phyloP scores from a whole-genome alignment of 2,329 filamentous ascomycete species.

The Pseudogymnoascus sp. region DNA sequence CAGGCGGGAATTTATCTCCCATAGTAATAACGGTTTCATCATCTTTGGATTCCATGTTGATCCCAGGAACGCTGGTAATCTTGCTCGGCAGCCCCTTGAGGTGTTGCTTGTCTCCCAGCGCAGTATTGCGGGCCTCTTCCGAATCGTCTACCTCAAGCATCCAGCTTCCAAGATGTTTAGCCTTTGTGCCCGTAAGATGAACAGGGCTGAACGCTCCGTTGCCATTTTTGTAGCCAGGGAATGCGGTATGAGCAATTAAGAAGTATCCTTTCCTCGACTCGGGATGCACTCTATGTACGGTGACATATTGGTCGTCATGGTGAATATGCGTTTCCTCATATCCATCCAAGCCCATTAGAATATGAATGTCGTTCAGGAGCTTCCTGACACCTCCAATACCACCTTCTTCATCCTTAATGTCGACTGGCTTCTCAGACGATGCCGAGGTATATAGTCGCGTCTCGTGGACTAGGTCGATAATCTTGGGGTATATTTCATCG shows the following conservation, averaged over 20 bases:
- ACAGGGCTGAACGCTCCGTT: conserved; percentile 76
- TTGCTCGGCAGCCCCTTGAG: conserved; percentile 79
- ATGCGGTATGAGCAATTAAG: conserved; percentile 91
- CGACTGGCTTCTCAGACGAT: conserved; percentile 58
- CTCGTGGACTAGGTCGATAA: conserved; percentile 91
- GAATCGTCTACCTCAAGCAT: conserved; percentile 80
- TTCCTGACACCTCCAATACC: conserved; percentile 90
- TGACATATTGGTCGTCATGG: conserved; percentile 93
- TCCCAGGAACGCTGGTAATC: conserved; percentile 64
- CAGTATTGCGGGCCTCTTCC: conserved; percentile 57
- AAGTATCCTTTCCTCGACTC: conserved; percentile 90
- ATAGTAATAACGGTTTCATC: conserved; percentile 74
- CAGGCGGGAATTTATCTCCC: conserved; percentile 77
- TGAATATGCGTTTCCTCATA: conserved; percentile 96
- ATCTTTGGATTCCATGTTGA: conserved; percentile 62
- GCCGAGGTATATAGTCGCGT: conserved; percentile 73
- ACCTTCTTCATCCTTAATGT: conserved; percentile 61
- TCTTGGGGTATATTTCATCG: conserved; percentile 87
- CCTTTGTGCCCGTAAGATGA: conserved; percentile 74
- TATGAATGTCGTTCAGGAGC: conserved; percentile 88
- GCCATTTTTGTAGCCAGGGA: conserved; percentile 79
- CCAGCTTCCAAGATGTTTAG: conserved; percentile 83
- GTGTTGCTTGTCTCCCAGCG: conserved; percentile 59
- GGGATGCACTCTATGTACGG: conserved; percentile 89
- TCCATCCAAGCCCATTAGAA: conserved; percentile 86